Evolutionary conservation across 345 rosid genomes (phyloP).

Genomic region (Ricinus communis): DNA sequence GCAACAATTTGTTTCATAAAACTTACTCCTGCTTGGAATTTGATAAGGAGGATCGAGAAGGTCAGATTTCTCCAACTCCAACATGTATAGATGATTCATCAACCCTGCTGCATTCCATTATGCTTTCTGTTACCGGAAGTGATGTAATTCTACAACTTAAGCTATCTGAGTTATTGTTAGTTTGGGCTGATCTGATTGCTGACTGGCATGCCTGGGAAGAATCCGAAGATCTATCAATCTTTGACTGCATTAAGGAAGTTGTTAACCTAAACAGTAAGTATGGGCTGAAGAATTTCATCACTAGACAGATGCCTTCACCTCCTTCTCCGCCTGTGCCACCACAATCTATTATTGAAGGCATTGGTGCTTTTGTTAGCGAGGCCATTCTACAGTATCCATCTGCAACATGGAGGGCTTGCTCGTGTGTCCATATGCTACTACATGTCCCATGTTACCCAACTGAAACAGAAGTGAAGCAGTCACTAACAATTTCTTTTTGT

Average conservation of each 20-base stretch:
- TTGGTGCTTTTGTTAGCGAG: slow-evolving; percentile 65
- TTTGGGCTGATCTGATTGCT: slow-evolving; percentile 77
- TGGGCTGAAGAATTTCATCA: slow-evolving; percentile 50
- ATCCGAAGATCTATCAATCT: slow-evolving; percentile 74
- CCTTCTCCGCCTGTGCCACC: slow-evolving; percentile 74
- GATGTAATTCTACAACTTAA: slow-evolving; percentile 49
- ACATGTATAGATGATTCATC: slow-evolving; percentile 71
- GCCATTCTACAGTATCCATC: slow-evolving; percentile 73
- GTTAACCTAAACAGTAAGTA: slow-evolving; percentile 54
- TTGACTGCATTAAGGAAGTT: slow-evolving; percentile 77
- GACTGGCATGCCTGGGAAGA: slow-evolving; percentile 93
- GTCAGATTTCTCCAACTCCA: slow-evolving; percentile 41
- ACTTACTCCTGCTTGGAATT: slow-evolving; percentile 25
- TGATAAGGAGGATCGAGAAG: slow-evolving; percentile 45
- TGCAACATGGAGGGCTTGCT: slow-evolving; percentile 77
- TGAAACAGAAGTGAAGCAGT: slow-evolving; percentile 54
- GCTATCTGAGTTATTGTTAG: slow-evolving; percentile 53
- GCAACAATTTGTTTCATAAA: background rate
- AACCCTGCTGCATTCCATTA: slow-evolving; percentile 53
- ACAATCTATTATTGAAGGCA: slow-evolving; percentile 66
- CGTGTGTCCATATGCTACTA: slow-evolving; percentile 65
- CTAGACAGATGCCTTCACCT: slow-evolving; percentile 50
- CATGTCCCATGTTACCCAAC: slow-evolving; percentile 58
- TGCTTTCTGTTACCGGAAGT: slow-evolving; percentile 53
- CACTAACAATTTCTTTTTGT: slow-evolving; percentile 51